phyloP scores from a whole-genome alignment of 192 early-diverging fungal genomes.

The Funneliformis mosseae region DNA sequence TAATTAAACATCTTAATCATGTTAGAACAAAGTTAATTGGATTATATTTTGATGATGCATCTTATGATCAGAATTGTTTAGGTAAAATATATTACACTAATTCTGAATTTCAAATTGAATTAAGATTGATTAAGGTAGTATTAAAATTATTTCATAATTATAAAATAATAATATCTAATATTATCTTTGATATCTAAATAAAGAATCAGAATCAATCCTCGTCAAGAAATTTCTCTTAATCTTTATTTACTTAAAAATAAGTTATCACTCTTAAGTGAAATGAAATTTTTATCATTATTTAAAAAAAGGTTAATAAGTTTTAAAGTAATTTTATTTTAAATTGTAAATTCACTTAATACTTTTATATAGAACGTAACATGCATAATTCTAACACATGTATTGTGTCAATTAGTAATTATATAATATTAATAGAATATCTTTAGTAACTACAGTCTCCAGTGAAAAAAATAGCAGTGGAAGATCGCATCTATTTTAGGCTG shows the following conservation, averaged over 20 bases:
- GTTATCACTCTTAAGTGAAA: background rate
- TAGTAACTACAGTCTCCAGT: no score
- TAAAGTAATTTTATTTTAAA: background rate
- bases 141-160: no score
- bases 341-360: no score
- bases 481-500: no score
- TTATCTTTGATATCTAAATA: no score
- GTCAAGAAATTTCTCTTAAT: background rate
- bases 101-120: background rate
- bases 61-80: background rate
- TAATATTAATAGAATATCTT: background rate
- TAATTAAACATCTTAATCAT: background rate
- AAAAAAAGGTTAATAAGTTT: constrained; percentile 6
- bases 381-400: background rate
- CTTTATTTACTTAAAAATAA: background rate
- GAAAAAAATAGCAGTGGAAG: no score
- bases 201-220: background rate
- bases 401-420: background rate
- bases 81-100: background rate
- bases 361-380: background rate
- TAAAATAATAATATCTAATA: no score
- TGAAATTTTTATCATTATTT: background rate
- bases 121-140: background rate
- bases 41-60: background rate
- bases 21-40: background rate